Evolutionary conservation across 2,329 filamentous ascomycete species (phyloP).

Genomic region (Cladosporium sp.): DNA sequence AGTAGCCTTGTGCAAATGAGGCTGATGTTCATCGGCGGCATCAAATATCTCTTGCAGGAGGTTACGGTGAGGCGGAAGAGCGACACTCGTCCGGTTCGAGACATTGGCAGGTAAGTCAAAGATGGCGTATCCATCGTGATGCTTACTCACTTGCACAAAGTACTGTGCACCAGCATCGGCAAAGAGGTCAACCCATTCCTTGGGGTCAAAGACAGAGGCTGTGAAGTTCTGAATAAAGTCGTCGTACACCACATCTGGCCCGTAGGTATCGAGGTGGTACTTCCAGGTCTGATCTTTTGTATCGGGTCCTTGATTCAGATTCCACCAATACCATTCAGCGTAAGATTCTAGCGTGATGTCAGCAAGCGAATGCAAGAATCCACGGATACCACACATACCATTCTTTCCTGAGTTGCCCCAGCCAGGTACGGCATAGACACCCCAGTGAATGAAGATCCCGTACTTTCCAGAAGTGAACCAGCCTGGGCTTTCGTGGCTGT

Average conservation of each 20-base stretch:
- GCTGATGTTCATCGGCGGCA: constrained; percentile 47
- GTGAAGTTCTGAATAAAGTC: constrained; percentile 60
- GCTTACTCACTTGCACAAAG: constrained; percentile 49
- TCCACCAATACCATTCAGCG: constrained; percentile 52
- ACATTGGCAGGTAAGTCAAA: constrained; percentile 48
- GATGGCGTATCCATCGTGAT: constrained; percentile 52
- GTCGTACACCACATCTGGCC: constrained; percentile 56
- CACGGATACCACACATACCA: constrained; percentile 38
- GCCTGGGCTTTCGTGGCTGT: constrained; percentile 49
- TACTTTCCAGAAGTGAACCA: constrained; percentile 59
- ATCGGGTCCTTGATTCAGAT: constrained; percentile 46
- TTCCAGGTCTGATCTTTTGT: constrained; percentile 50
- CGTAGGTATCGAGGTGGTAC: constrained; percentile 56
- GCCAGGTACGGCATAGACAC: constrained; percentile 57
- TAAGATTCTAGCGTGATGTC: constrained; percentile 28
- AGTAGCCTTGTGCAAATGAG: constrained; percentile 46
- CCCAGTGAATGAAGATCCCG: constrained; percentile 64
- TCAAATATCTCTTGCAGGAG: constrained; percentile 48
- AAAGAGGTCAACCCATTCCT: constrained; percentile 57
- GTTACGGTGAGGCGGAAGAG: constrained; percentile 45
- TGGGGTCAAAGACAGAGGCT: constrained; percentile 52
- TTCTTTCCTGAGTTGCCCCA: constrained; percentile 52
- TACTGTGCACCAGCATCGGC: constrained; percentile 55
- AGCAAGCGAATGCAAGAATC: neutral
- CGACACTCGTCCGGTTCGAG: constrained; percentile 46